A percentile compares a stretch with the other conserved stretches of the same genome.
These are phyloP conservation scores for Danielozyma ontarioensis DNA, from an alignment of 805 yeast genomes.

Conservation along the genomic window DNA sequence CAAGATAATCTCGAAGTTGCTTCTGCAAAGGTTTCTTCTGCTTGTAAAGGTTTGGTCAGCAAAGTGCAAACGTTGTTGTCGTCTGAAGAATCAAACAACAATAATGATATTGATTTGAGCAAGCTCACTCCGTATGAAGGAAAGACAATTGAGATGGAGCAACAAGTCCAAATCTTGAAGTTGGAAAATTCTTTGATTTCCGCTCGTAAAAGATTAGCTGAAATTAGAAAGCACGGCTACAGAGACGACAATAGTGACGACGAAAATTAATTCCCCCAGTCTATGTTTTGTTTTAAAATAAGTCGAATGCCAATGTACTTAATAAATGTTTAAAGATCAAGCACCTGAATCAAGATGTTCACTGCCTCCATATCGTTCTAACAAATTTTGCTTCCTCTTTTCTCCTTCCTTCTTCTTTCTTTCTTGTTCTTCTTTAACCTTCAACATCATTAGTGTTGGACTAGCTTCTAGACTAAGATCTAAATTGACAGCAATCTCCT, in stretches of 20 bases:
- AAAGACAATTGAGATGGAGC: constrained; percentile 85
- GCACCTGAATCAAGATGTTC: too few relatives aligned
- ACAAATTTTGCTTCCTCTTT: too few relatives aligned
- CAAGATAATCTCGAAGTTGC: constrained; percentile 71
- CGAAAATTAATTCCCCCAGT: constrained; percentile 39
- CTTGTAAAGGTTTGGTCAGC: constrained; percentile 67
- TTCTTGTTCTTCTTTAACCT: constrained; percentile 15
- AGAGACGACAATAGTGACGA: constrained; percentile 53
- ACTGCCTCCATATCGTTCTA: too few relatives aligned
- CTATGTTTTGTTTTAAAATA: too few relatives aligned
- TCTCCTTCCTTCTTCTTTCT: constrained; percentile 8
- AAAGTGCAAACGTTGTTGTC: constrained; percentile 59
- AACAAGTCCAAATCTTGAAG: constrained; percentile 83
- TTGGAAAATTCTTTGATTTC: constrained; percentile 65
- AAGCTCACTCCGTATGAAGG: constrained; percentile 72
- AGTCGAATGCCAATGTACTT: too few relatives aligned
- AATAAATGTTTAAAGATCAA: too few relatives aligned
- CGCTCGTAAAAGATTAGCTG: constrained; percentile 80
- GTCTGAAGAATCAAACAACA: constrained; percentile 20
- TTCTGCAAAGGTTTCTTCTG: constrained; percentile 63
- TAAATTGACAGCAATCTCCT: constrained; percentile 14
- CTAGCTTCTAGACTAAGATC: constrained; percentile 30
- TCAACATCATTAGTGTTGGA: constrained; percentile 31
- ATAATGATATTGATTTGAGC: constrained; percentile 55
- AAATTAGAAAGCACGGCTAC: constrained; percentile 76